Conservation (phyloP, 2,329 filamentous ascomycete genomes). For the Neonectria ditissima region DNA sequence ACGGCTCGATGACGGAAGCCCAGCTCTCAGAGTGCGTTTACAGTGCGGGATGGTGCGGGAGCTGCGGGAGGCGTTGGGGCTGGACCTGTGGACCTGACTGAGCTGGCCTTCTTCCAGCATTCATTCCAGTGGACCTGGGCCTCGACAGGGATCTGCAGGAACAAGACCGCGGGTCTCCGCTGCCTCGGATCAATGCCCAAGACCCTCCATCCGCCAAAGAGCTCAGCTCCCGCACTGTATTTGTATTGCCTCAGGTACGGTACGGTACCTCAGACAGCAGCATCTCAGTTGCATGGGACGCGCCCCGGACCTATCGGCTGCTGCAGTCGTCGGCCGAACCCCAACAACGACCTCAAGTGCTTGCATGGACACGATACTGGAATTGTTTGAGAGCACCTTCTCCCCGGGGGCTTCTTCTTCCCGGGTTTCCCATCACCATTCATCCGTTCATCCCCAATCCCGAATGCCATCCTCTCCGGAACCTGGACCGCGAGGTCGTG, state of each 20-base stretch:
- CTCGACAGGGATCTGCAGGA: conserved; percentile 23
- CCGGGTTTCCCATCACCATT: conserved; percentile 16
- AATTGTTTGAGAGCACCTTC: conserved; percentile 13
- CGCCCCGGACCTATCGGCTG: conserved; percentile 3
- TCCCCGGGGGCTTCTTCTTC: conserved; percentile 11
- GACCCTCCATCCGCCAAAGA: not conserved
- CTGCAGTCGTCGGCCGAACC: not conserved
- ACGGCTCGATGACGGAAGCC: conserved; percentile 8
- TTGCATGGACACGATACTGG: conserved; percentile 25
- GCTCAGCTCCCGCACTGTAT: not conserved
- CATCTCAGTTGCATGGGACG: conserved; percentile 13
- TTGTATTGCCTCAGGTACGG: conserved; percentile 17
- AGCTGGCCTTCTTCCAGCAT: conserved; percentile 1
- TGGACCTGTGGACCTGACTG: too few species aligned
- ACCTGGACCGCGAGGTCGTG: conserved; percentile 25
- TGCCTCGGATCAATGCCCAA: conserved; percentile 29
- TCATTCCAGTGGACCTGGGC: conserved; percentile 9
- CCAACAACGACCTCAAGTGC: conserved; percentile 16
- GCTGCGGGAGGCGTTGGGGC: conserved; percentile 21
- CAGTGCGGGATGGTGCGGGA: conserved; percentile 11
- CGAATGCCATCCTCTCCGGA: conserved; percentile 8
- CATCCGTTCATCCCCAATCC: not conserved
- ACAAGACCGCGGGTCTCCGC: conserved; percentile 25
- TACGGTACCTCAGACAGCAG: not conserved
- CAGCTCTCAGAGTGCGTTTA: conserved; percentile 10